Percentiles rank a stretch among this genome's conserved stretches.
Conservation (phyloP, 2,329 filamentous ascomycete genomes). For the Fusarium protoensiforme region DNA sequence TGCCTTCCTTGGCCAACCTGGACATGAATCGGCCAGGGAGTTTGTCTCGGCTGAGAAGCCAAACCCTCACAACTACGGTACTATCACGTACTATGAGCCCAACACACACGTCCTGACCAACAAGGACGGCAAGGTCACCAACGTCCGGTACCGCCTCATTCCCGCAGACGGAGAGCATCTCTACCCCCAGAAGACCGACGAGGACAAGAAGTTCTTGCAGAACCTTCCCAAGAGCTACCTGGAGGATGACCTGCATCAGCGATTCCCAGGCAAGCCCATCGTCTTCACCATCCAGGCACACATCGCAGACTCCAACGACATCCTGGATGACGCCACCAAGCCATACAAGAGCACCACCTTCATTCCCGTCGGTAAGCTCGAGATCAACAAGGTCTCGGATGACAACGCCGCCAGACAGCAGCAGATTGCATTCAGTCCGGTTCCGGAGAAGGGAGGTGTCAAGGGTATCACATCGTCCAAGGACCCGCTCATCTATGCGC, state of each 20-base stretch:
- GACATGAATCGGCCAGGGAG: not conserved
- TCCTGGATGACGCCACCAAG: not conserved
- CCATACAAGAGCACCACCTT: constrained; percentile 2
- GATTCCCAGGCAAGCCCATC: constrained; percentile 21
- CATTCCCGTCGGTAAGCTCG: not conserved
- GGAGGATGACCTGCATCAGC: constrained; percentile 9
- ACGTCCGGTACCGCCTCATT: constrained; percentile 18
- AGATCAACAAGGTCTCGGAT: constrained; percentile 22
- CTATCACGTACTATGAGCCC: constrained; percentile 26
- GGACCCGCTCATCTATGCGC: constrained; percentile 7
- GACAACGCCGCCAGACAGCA: constrained; percentile 7
- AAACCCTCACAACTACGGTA: constrained; percentile 24
- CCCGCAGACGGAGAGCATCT: constrained; percentile 12
- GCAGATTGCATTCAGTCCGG: constrained; percentile 9
- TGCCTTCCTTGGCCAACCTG: not conserved
- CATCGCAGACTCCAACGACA: constrained; percentile 8
- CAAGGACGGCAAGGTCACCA: constrained; percentile 5
- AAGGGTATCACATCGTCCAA: constrained; percentile 9
- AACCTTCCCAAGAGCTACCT: constrained; percentile 14
- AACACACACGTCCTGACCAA: constrained; percentile 25
- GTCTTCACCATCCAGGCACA: constrained; percentile 23
- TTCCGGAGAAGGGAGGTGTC: constrained; percentile 12
- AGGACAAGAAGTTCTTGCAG: not conserved
- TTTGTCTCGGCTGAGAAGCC: constrained; percentile 21
- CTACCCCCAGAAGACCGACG: constrained; percentile 2